Evolutionary conservation across 75 land plant genomes (phyloP).

Genomic region (Cunninghamia lanceolata): DNA sequence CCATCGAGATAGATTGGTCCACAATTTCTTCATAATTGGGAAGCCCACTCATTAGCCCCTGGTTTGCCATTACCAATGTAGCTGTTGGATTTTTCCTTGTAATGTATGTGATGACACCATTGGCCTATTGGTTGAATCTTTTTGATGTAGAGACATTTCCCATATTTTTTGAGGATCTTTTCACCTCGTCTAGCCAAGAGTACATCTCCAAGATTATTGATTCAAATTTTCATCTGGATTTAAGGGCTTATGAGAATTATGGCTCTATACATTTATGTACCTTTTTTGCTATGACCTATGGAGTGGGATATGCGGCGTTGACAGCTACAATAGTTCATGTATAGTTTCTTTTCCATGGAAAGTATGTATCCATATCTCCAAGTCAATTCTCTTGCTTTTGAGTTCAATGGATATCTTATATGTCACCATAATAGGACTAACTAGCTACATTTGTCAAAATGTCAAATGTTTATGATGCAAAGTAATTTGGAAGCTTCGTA

Average conservation of each 20-base stretch:
- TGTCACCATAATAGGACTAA: too few relatives aligned
- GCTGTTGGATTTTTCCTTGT: too few relatives aligned
- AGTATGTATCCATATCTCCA: slow-evolving; percentile 17
- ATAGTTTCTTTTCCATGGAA: slow-evolving; percentile 51
- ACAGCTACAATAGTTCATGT: slow-evolving; percentile 54
- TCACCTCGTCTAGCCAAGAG: too few relatives aligned
- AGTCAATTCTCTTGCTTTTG: not conserved
- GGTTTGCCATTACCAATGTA: slow-evolving; percentile 59
- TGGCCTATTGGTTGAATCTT: too few relatives aligned
- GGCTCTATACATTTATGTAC: slow-evolving; percentile 47
- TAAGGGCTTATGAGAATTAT: slow-evolving; percentile 26
- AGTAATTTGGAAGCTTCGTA: slow-evolving; percentile 42
- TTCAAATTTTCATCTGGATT: slow-evolving; percentile 35
- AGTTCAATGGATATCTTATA: too few relatives aligned
- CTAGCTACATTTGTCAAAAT: too few relatives aligned
- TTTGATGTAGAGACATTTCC: too few relatives aligned
- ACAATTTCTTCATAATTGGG: slow-evolving; percentile 41
- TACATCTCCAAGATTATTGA: too few relatives aligned
- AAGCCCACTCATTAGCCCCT: slow-evolving; percentile 58
- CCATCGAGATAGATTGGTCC: too few relatives aligned
- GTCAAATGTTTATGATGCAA: slow-evolving; percentile 14
- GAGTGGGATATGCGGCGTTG: slow-evolving; percentile 53
- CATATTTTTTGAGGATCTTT: too few relatives aligned
- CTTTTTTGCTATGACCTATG: slow-evolving; percentile 52
- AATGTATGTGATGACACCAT: too few relatives aligned